Evolutionary conservation across 169 alveolate species (phyloP).

Genomic region (Eimeria acervulina): DNA sequence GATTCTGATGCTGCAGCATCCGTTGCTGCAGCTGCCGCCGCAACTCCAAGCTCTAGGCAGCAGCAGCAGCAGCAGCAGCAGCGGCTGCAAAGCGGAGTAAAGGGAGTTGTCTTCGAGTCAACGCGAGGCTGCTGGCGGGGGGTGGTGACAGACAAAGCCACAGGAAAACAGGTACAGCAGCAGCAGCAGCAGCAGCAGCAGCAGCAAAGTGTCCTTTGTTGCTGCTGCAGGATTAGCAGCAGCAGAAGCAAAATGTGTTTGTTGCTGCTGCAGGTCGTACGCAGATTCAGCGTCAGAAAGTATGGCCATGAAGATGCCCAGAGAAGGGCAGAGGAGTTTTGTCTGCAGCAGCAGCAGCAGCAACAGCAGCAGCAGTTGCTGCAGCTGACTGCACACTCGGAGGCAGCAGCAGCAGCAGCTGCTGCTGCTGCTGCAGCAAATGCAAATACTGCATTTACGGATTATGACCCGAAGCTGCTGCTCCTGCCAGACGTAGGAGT

Average conservation of each 20-base stretch:
- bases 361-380: not conserved
- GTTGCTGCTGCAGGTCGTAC: slow-evolving; percentile 18
- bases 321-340: slow-evolving; percentile 44
- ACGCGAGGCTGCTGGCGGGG: slow-evolving; percentile 73
- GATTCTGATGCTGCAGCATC: slow-evolving; percentile 23
- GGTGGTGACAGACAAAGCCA: slow-evolving; percentile 49
- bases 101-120: slow-evolving; percentile 58
- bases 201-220: not conserved
- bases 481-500: slow-evolving; percentile 19
- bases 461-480: slow-evolving; percentile 48
- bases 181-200: not conserved
- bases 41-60: too few relatives aligned
- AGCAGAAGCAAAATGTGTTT: not conserved
- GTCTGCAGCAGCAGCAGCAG: slow-evolving; percentile 66
- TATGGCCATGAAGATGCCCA: slow-evolving; percentile 62
- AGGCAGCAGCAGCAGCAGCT: not conserved
- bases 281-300: slow-evolving; percentile 51
- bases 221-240: not conserved
- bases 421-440: slow-evolving; percentile 1
- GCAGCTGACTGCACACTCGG: not conserved
- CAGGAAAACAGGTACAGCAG: slow-evolving; percentile 48
- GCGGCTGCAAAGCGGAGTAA: slow-evolving; percentile 46
- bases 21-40: not conserved
- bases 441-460: not conserved
- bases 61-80: slow-evolving; percentile 26